Percentiles rank a stretch among this genome's conserved stretches.
Evolutionary conservation across 2,329 filamentous ascomycete species (phyloP).

Genomic region (Aquanectria penicillioides): DNA sequence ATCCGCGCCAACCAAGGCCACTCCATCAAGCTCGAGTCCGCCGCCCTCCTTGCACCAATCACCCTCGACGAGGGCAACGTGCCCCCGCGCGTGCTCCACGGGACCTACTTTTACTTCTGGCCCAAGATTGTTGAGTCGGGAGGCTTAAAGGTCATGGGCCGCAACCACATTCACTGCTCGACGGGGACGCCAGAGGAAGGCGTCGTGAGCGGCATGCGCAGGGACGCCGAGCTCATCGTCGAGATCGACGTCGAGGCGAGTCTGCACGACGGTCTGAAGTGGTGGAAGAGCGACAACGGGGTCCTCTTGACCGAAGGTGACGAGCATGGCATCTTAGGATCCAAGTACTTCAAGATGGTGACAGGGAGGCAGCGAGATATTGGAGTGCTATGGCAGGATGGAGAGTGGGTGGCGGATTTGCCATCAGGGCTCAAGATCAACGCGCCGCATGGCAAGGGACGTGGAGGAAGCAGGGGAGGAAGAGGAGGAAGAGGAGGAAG

Average conservation of each 20-base stretch:
- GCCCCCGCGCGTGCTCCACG: slow-evolving; percentile 80
- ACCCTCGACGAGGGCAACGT: slow-evolving; percentile 66
- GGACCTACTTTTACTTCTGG: slow-evolving; percentile 88
- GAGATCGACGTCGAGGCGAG: slow-evolving; percentile 78
- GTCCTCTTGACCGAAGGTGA: slow-evolving; percentile 74
- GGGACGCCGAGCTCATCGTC: slow-evolving; percentile 79
- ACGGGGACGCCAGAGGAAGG: slow-evolving; percentile 70
- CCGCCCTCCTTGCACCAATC: slow-evolving; percentile 75
- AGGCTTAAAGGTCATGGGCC: slow-evolving; percentile 81
- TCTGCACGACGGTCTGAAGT: slow-evolving; percentile 71
- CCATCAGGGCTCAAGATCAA: slow-evolving; percentile 66
- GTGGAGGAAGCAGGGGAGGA: slow-evolving; percentile 49
- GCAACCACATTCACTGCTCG: slow-evolving; percentile 93
- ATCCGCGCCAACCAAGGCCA: slow-evolving; percentile 98
- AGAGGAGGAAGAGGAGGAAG: slow-evolving; percentile 33
- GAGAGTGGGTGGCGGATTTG: slow-evolving; percentile 72
- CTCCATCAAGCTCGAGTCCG: slow-evolving; percentile 79
- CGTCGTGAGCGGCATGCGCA: slow-evolving; percentile 84
- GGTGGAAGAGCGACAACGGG: slow-evolving; percentile 83
- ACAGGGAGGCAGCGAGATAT: slow-evolving; percentile 68
- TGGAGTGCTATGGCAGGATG: slow-evolving; percentile 76
- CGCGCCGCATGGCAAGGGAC: slow-evolving; percentile 60
- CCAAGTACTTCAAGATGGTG: slow-evolving; percentile 77
- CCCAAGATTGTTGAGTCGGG: slow-evolving; percentile 77
- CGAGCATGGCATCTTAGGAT: slow-evolving; percentile 69